Evolutionary conservation across 2,329 filamentous ascomycete genomes (phyloP), one percentile per base, ranked within the genome.

Genomic region (Penicillium psychrosexuale): DNA sequence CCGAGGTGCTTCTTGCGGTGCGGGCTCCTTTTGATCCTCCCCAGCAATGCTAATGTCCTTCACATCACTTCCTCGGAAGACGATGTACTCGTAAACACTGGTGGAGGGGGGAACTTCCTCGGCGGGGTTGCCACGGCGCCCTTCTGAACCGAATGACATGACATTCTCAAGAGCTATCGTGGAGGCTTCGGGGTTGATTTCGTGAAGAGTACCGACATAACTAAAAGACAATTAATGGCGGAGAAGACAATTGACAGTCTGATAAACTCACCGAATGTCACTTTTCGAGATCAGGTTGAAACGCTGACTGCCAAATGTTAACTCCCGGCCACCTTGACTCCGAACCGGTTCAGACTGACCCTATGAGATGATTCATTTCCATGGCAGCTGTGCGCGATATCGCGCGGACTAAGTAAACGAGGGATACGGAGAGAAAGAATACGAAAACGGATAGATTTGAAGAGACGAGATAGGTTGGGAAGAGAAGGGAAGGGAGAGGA

Each of bases 111-210:
- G 78, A 55, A 96, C 89, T 76, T 96, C 92, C 61, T 95, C 89
- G 17, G 87, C 84, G 17, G 88, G 87, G 64, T 87, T 86, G 63
- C 82, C 84, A 70, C 87, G 88, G 62, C 94, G 90, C 53, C 91
- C 92, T 78, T 99, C 94, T 30, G 94, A 97, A 65, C 94, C 94
- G 71, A 88, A 95, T 3, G 93, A 97, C 61, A 87, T 85, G 72
- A 99, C 94, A 83, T 96, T 93, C 73, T 99, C 92, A 62, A 99
- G 86, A 39, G 94, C 95, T 69, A 99, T 95, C 62, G 94, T 97
- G 44, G 93, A 95, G 66, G 91, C 89, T 75, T 96, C 92, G 59
- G 93, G 96, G 77, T 97, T 97, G 83, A 99, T 99, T 75, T 97
- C 90, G 78, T 97, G 91, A 49, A 99, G 86, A 51, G 89, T 93